Evolutionary conservation across 2,329 filamentous ascomycete genomes (phyloP), one percentile per base, ranked within the genome.

Genomic region (Xylariales sp.): DNA sequence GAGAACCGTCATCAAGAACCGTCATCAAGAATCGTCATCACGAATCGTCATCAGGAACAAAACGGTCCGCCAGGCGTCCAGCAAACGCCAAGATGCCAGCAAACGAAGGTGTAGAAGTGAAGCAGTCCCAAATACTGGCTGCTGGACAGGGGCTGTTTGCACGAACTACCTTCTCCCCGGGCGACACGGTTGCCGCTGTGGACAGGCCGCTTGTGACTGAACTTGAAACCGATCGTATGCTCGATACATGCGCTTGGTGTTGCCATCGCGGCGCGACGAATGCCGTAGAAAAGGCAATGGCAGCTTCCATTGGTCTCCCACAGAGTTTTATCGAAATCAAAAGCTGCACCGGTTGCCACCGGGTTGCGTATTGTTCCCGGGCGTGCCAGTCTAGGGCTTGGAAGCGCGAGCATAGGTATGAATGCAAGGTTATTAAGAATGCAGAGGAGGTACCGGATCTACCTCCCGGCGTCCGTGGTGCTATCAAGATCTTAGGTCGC

Each of bases 321-420:
- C 62, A 28, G 49, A 75, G 74, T 8, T 68, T 69, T 52, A 67
- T 65, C 6, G 71, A 76, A 28, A 64, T 73, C 53, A 76, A 76
- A 59, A 56, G 54, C 52, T 77, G 75, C 65, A 72, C 71, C 2
- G 74, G 69, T 28, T 77, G 75, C 60, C 65, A 59, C 39, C 60
- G 67, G 12, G 72, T 74, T 49, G 68, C 55, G 30, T 77, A 77
- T 68, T 77, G 75, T 62, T 76, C 75, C 36, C 75, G 73, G 67
- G 54, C 64, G 14, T 77, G 75, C 69, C 75, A 77, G 61, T 61
- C 69, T n/a, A 71, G 65, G 53, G 75, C 72, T 30, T 77, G 75
- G 75, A 76, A 77, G 54, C 67, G 68, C 36, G 75, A 76, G 62
- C 75, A 77, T 67, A 76, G 76, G 68, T 57, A 74, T 57, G 75